Base-by-base conservation (phyloP, 345 rosid genomes). In the Eucalyptus rudis region DNA sequence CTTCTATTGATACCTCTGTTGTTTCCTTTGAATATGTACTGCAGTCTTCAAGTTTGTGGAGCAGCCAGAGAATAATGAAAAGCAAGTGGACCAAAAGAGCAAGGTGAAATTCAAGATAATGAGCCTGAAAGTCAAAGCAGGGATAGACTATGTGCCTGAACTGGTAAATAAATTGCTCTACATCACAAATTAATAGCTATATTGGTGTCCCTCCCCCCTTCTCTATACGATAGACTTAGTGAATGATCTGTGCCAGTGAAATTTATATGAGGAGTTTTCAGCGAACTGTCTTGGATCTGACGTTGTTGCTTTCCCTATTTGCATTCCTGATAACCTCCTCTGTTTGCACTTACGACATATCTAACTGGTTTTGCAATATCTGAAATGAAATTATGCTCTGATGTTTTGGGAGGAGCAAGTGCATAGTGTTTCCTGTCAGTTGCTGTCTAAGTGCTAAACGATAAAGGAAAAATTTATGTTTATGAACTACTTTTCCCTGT, bases 1-100 rank as follows among this genome's bases (percentile, higher is more conserved):
- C 76, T 79, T 71, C 56, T 43, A 1, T 87, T 29, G 29, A 47
- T 33, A 14, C 36, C 68, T 87, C 68, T 81, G 33, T 80, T 84
- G 24, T 87, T 33, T 81, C 29, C 33, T 66, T 76, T 86, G 81
- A 19, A 87, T 40, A 50, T 47, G 54, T 81, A 87, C 79, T 68
- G 54, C 92, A 98, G 99, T 98, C 52, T 98, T 98, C 88, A 98
- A 98, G 95, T 98, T 98, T 88, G 98, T 98, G 89, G 99, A 98
- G 92, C 94, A 90, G 4, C 99, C 99, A 31, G 99, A 98, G 92
- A 96, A 96, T 89, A 93, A 96, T 62, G 98, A 96, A 88, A 96
- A 93, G 86, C 97, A 90, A 81, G 88, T 92, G 83, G 96, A 96
- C 62, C 98, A 95, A 93, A 98, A 96, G 94, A 94, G 94, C 91